Base-by-base conservation (phyloP, 2,329 filamentous ascomycete species). In the Aspergillus carbonarius region DNA sequence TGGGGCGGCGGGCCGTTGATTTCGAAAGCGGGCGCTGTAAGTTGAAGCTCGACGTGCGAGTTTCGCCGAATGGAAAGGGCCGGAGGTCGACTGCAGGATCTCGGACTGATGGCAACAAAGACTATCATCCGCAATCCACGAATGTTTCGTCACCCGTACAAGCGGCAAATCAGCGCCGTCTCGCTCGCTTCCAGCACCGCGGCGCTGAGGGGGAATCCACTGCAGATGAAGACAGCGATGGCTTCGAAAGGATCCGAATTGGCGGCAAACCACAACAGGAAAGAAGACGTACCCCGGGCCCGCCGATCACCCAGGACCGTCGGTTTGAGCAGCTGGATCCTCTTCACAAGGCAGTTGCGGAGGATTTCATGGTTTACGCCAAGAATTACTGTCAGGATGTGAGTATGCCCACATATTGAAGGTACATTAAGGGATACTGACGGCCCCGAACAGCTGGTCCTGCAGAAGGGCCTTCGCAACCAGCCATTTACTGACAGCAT, bases 101-200 rank as follows among this genome's bases (percentile, higher is more conserved):
- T 54, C 73, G 72, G 42, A 68, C 71, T 40, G 66, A 68, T 46
- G 70, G 73, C 39, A 62, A 70, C 32, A 75, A 73, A 27, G 72
- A 79, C 44, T 77, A 81, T 27, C 77, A 82, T 67, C 85, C 86
- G 4, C 74, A 82, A 55, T 90, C 88, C 0, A 90, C 88, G 1
- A 86, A 88, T 63, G 80, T 90, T 3, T 88, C 88, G 0, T 89
- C 87, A 17, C 87, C 87, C 3, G 68, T 86, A 10, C 81, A 83
- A 65, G 74, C 78, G 53, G 76, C 78, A 25, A 72, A 76, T 47
- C 66, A 72, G 32, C 74, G 74, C 27, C 73, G 71, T n/a, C 63
- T 70, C 37, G 66, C 66, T 40, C 71, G 68, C 27, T 67, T 64
- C 27, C 66, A 64, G 46, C 64, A 67, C 51, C 64, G 61, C 18